A percentile compares a stretch with the other conserved stretches of the same genome.
Conservation (phyloP, 306 rosid genomes). For the Medicago arabica region DNA sequence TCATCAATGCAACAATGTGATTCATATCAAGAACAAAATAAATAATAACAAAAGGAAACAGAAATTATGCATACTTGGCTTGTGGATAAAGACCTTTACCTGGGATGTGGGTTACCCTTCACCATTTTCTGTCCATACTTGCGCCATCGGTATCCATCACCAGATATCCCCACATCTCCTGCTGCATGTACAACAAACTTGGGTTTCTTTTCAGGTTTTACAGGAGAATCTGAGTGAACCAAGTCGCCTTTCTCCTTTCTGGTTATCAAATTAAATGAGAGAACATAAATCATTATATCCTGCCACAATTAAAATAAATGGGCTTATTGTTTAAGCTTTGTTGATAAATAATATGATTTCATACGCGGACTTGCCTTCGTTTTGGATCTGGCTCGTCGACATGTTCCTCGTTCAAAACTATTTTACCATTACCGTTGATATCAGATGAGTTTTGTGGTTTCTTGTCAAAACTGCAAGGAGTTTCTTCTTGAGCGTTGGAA, state of each 20-base stretch:
- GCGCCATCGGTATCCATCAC: conserved; percentile 98
- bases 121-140: conserved; percentile 99
- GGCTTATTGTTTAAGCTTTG: neutral
- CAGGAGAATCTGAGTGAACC: conserved; percentile 51
- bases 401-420: conserved; percentile 66
- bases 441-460: conserved; percentile 56
- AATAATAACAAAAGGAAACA: neutral
- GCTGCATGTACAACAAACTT: conserved; percentile 91
- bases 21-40: conserved; percentile 25
- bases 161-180: conserved; percentile 90
- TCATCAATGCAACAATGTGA: conserved; percentile 32
- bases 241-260: conserved; percentile 79
- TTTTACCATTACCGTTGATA: conserved; percentile 59
- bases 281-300: conserved; percentile 38
- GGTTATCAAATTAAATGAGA: conserved; percentile 48
- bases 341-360: conserved; percentile 36
- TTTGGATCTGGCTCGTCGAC: conserved; percentile 64
- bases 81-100: conserved; percentile 53
- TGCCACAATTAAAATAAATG: conserved; percentile 31
- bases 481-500: conserved; percentile 60
- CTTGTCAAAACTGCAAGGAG: conserved; percentile 54
- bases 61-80: conserved; percentile 12
- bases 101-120: conserved; percentile 91
- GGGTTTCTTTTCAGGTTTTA: conserved; percentile 74
- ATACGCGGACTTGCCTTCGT: conserved; percentile 64